Evolutionary conservation across 2,329 filamentous ascomycete species (phyloP).

Genomic region (Botrytis pseudocinerea): DNA sequence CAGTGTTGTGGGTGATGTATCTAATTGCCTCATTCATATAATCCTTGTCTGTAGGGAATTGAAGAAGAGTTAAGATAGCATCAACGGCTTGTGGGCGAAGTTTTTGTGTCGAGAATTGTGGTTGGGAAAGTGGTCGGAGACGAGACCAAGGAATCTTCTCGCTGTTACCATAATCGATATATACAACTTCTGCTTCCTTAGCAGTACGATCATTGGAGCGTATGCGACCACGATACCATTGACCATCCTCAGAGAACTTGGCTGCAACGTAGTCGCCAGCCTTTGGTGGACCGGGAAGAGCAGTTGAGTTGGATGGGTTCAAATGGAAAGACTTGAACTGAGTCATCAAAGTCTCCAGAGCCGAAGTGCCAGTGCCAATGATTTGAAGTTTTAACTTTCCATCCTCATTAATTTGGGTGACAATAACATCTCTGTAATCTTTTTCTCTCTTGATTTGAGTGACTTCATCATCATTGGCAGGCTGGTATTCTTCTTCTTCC

Average conservation of each 20-base stretch:
- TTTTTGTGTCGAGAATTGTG: constrained; percentile 77
- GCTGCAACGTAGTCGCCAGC: constrained; percentile 89
- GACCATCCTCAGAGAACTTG: constrained; percentile 82
- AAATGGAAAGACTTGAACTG: constrained; percentile 90
- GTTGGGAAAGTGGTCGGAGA: constrained; percentile 76
- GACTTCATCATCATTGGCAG: constrained; percentile 53
- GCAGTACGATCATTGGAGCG: constrained; percentile 89
- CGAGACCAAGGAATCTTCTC: constrained; percentile 84
- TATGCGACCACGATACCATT: constrained; percentile 93
- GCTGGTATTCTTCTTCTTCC: constrained; percentile 55
- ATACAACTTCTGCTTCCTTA: constrained; percentile 86
- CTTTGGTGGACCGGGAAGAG: constrained; percentile 77
- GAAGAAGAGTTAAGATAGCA: constrained; percentile 82
- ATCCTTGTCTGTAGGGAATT: constrained; percentile 78
- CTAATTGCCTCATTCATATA: constrained; percentile 80
- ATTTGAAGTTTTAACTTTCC: constrained; percentile 89
- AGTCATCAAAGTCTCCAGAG: constrained; percentile 84
- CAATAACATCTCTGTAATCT: constrained; percentile 90
- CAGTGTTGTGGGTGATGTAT: constrained; percentile 74
- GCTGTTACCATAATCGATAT: constrained; percentile 95
- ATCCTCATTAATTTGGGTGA: constrained; percentile 84
- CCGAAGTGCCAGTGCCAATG: constrained; percentile 80
- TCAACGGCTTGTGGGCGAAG: constrained; percentile 86
- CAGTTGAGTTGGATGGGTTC: constrained; percentile 74
- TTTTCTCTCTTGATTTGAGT: constrained; percentile 62